phyloP scores from a whole-genome alignment of 345 rosid species.

The Ricinus communis region DNA sequence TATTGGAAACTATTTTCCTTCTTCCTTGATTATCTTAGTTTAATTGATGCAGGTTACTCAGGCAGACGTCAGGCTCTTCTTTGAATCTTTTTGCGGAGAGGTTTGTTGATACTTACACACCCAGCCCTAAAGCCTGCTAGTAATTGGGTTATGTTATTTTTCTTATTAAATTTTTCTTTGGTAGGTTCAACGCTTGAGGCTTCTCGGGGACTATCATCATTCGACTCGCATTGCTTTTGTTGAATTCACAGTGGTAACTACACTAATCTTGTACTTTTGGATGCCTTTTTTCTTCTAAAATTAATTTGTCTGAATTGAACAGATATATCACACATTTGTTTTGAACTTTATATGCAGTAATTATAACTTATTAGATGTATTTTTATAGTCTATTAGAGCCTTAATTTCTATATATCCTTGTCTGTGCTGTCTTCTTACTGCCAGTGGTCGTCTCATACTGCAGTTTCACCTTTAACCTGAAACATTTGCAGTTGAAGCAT shows the following conservation, averaged over 20 bases:
- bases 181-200: conserved; percentile 92
- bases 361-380: background rate
- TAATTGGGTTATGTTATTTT: conserved; percentile 6
- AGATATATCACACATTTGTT: background rate
- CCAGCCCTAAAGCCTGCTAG: background rate
- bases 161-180: conserved; percentile 8
- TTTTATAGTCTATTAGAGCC: background rate
- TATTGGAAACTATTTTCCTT: background rate
- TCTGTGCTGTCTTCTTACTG: background rate
- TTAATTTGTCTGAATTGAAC: background rate
- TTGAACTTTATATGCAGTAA: background rate
- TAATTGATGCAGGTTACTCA: conserved; percentile 66
- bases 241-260: conserved; percentile 73
- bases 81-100: conserved; percentile 89
- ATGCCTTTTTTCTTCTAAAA: background rate
- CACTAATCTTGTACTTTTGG: background rate
- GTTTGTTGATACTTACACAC: conserved; percentile 37
- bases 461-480: background rate
- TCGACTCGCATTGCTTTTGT: conserved; percentile 95
- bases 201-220: conserved; percentile 88
- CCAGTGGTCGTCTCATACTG: background rate
- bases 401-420: background rate
- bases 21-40: conserved; percentile 18
- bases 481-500: background rate
- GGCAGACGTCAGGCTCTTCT: conserved; percentile 76